phyloP scores from a whole-genome alignment of 78 protist genomes.

The Chrysochromulina parva region DNA sequence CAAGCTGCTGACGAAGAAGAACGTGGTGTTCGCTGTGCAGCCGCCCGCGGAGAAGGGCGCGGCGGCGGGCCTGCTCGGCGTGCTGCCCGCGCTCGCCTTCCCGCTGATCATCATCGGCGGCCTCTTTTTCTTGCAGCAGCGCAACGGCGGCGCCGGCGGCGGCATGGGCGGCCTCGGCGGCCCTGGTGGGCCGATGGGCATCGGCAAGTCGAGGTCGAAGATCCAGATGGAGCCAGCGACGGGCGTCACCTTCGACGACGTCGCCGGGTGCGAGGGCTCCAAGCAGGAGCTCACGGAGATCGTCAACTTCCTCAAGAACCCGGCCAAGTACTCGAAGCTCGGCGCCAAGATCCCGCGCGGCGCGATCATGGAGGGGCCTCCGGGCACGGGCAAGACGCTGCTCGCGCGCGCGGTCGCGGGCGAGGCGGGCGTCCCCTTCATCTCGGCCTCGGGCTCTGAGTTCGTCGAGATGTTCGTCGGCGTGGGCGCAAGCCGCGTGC shows the following conservation, averaged over 20 bases:
- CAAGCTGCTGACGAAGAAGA: background rate
- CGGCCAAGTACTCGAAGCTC: constrained; percentile 69
- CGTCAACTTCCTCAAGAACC: constrained; percentile 89
- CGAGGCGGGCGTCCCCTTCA: constrained; percentile 95
- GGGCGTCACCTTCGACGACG: constrained; percentile 51
- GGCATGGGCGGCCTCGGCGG: background rate
- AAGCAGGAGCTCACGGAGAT: constrained; percentile 60
- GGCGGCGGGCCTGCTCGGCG: background rate
- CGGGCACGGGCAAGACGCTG: constrained; percentile 79
- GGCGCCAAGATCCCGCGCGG: constrained; percentile 71
- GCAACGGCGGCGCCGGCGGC: background rate
- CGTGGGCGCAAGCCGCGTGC: constrained; percentile 92
- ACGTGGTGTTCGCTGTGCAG: constrained; percentile 19
- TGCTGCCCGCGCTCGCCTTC: constrained; percentile 30
- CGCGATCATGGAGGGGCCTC: constrained; percentile 92
- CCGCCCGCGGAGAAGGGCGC: constrained; percentile 11
- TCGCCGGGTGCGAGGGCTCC: constrained; percentile 54
- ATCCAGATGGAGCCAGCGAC: constrained; percentile 18
- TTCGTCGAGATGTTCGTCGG: constrained; percentile 97
- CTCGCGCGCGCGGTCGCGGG: constrained; percentile 75
- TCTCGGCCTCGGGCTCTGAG: constrained; percentile 92
- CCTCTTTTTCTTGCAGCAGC: constrained; percentile 34
- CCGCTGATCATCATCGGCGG: constrained; percentile 49
- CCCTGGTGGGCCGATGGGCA: background rate
- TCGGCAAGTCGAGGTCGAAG: constrained; percentile 16